Evolutionary conservation across 208 protist genomes (phyloP), one percentile per base, ranked within the genome.

Genomic region (Crithidia thermophila): DNA sequence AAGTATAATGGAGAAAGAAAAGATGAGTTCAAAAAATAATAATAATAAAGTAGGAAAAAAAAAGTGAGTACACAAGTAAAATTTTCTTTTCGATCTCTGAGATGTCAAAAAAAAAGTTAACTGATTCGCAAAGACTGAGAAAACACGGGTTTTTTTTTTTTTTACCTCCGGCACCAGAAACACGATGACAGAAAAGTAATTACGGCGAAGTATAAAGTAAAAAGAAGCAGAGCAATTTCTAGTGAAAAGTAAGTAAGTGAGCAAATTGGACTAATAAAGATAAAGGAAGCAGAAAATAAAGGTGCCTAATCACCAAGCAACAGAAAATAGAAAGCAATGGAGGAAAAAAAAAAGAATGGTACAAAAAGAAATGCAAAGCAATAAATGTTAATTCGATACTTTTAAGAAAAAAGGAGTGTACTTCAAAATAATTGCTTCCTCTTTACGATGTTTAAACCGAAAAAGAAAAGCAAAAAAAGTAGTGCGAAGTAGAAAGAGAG

Each of bases 391-490:
- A 34, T 3, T 25, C 2, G 33, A 60, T 33, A 45, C 28, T n/a
- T 20, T 6, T 20, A 49, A 49, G 11, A 57, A 27, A 55, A 37
- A 23, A 37, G 27, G 16, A 37, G 30, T 57, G 51, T 27, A 11
- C 4, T 21, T 5, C n/a, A n/a, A n/a, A n/a, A n/a, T n/a, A n/a
- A n/a, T n/a, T n/a, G n/a, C n/a, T n/a, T n/a, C n/a, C n/a, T n/a
- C n/a, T n/a, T n/a, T n/a, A n/a, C n/a, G n/a, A n/a, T n/a, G n/a
- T n/a, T n/a, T n/a, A n/a, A n/a, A n/a, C n/a, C n/a, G n/a, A 34
- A 43, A 34, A 57, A 28, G 49, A 72, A 65, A 49, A 27, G n/a
- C 9, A 47, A 13, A 46, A 46, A 57, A 49, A 64, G 20, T 47
- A 18, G 40, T 23, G 47, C 8, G 57, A 34, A 62, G 36, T 23